These are phyloP conservation scores for Yamadazyma mexicana DNA, from an alignment of 1,139 yeast genomes.

Conservation along the genomic window DNA sequence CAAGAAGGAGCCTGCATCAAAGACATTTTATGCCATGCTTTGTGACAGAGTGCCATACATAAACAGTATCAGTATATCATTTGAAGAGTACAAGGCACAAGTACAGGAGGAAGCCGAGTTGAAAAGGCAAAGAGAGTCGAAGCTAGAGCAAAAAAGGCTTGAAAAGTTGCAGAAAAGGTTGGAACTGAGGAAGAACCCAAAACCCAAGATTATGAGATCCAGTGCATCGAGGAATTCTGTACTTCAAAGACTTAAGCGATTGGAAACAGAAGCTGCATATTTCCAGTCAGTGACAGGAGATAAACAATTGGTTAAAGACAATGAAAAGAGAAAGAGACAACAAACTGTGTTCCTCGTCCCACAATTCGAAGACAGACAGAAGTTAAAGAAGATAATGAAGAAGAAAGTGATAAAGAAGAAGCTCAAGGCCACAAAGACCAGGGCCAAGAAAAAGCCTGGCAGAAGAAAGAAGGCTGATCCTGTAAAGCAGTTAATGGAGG, in stretches of 20 bases:
- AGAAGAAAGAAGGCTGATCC: constrained; percentile 6
- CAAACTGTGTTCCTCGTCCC: constrained; percentile 29
- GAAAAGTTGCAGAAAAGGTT: constrained; percentile 8
- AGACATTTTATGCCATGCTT: background rate
- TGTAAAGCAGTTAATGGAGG: constrained; percentile 2
- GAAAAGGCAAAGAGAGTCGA: background rate
- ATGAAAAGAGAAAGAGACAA: constrained; percentile 34
- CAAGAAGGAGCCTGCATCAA: background rate
- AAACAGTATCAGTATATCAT: constrained; percentile 2
- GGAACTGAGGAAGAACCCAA: constrained; percentile 14
- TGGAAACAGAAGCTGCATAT: constrained; percentile 32
- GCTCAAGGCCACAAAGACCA: constrained; percentile 7
- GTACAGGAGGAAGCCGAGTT: constrained; percentile 1
- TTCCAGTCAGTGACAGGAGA: constrained; percentile 44
- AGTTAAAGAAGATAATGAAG: constrained; percentile 13
- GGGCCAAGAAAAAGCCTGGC: background rate
- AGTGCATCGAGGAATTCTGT: background rate
- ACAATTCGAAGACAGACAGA: constrained; percentile 18
- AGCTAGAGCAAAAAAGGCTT: constrained; percentile 9
- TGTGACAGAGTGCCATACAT: background rate
- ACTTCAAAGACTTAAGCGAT: constrained; percentile 6
- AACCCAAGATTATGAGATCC: constrained; percentile 1
- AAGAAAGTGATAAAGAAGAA: constrained; percentile 8
- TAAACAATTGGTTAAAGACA: constrained; percentile 27
- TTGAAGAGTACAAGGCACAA: constrained; percentile 10